A percentile compares a stretch with the other conserved stretches of the same genome.
phyloP scores from a whole-genome alignment of 176 grass and related monocot species.

The Eragrostis curvula region DNA sequence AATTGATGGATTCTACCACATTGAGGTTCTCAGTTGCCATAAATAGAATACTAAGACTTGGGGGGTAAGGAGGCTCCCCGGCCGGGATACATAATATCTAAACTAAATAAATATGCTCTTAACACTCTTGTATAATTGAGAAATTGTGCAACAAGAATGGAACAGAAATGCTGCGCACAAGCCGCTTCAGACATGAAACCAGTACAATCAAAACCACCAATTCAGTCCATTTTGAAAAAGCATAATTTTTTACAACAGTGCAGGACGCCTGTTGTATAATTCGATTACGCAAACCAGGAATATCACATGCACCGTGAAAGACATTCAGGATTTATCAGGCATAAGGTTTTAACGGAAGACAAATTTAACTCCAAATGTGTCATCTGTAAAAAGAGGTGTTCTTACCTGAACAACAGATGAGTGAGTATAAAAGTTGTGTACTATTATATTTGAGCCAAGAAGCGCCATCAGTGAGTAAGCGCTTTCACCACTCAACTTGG shows the following conservation, averaged over 20 bases:
- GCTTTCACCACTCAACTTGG: constrained; percentile 82
- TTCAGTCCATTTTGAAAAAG: too few relatives aligned
- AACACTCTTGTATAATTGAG: too few relatives aligned
- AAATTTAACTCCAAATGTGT: background rate
- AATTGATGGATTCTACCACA: too few relatives aligned
- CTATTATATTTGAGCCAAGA: constrained; percentile 86
- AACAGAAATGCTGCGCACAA: too few relatives aligned
- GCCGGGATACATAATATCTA: too few relatives aligned
- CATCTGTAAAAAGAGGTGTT: background rate
- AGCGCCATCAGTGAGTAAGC: constrained; percentile 87
- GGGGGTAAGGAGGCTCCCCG: too few relatives aligned
- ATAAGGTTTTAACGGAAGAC: background rate
- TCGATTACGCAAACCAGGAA: background rate
- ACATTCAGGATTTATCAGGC: background rate
- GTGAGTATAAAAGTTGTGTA: constrained; percentile 81
- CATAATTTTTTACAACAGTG: background rate
- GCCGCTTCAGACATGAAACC: too few relatives aligned
- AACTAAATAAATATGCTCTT: too few relatives aligned
- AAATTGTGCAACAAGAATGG: too few relatives aligned
- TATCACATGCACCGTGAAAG: background rate
- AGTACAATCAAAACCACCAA: too few relatives aligned
- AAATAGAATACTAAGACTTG: too few relatives aligned
- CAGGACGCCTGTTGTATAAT: background rate
- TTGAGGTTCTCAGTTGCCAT: too few relatives aligned
- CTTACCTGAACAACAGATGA: constrained; percentile 79